These are phyloP conservation scores for Coemansia sp. DNA, from an alignment of 192 early-diverging fungal genomes.

Conservation along the genomic window DNA sequence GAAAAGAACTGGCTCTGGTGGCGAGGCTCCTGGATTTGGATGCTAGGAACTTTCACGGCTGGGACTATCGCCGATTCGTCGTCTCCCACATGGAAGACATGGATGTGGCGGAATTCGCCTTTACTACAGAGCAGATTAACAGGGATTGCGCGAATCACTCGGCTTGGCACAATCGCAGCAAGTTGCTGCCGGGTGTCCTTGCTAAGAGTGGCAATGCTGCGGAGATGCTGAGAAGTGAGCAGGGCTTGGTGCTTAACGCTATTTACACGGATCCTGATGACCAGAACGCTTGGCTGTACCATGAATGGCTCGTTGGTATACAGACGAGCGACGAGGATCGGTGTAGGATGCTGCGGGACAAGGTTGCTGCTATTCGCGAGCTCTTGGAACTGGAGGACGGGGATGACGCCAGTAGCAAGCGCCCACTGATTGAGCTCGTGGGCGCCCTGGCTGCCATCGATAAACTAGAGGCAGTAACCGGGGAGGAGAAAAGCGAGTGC, in stretches of 20 bases:
- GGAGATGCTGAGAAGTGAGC: conserved; percentile 57
- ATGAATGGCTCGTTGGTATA: conserved; percentile 83
- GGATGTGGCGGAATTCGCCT: conserved; percentile 75
- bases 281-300: conserved; percentile 97
- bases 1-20: conserved; percentile 72
- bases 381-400: conserved; percentile 52
- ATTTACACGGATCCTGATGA: conserved; percentile 96
- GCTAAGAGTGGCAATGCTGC: background rate
- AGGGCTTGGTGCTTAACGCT: conserved; percentile 83
- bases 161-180: conserved; percentile 97
- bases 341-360: conserved; percentile 16
- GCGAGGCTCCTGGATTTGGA: conserved; percentile 80
- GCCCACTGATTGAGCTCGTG: conserved; percentile 38
- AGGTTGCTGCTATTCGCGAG: conserved; percentile 42
- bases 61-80: conserved; percentile 94
- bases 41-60: conserved; percentile 96
- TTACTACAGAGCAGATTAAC: conserved; percentile 84
- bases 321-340: conserved; percentile 32
- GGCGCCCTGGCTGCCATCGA: conserved; percentile 26
- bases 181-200: conserved; percentile 59
- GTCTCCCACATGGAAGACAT: conserved; percentile 49
- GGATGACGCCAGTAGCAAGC: conserved; percentile 13
- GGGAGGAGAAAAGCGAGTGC: conserved; percentile 24
- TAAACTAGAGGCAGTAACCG: conserved; percentile 6
- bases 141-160: conserved; percentile 95